These are phyloP conservation scores for Entonaema liquescens DNA, from an alignment of 495 filamentous ascomycete species.

Conservation along the genomic window DNA sequence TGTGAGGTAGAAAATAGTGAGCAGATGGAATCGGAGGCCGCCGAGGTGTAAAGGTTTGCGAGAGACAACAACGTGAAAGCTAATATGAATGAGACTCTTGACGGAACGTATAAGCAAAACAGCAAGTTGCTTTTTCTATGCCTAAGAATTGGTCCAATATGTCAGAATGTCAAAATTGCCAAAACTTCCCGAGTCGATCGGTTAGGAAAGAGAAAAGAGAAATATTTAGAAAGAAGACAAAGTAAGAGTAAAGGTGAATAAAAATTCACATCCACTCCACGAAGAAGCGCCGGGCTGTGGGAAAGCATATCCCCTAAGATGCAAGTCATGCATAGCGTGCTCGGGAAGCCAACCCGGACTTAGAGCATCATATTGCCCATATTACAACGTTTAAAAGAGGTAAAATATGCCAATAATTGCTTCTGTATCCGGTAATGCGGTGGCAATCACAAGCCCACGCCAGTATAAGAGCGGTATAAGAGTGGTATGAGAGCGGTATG, in stretches of 20 bases:
- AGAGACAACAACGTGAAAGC: neutral
- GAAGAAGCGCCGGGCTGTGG: constrained; percentile 14
- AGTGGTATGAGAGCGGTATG: constrained; percentile 9
- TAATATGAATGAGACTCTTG: neutral
- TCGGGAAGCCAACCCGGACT: constrained; percentile 13
- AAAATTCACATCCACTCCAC: constrained; percentile 10
- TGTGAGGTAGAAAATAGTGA: neutral
- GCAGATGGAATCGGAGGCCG: neutral
- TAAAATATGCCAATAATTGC: constrained; percentile 16
- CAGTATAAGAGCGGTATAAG: neutral
- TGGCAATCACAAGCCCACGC: constrained; percentile 17
- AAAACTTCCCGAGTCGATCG: neutral
- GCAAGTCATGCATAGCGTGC: constrained; percentile 17
- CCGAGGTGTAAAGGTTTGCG: neutral
- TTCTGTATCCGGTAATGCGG: constrained; percentile 21
- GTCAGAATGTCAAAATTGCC: neutral
- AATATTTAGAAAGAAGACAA: neutral
- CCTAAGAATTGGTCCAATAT: neutral
- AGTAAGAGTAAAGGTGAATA: constrained; percentile 3
- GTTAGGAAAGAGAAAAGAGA: neutral
- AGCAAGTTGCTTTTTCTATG: neutral
- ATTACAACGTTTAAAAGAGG: constrained; percentile 5
- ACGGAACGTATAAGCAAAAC: neutral
- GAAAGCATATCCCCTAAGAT: constrained; percentile 30
- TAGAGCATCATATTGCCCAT: constrained; percentile 20